Evolutionary conservation across 352 stramenopile species (phyloP).

Genomic region (Proteromonas lacertae): DNA sequence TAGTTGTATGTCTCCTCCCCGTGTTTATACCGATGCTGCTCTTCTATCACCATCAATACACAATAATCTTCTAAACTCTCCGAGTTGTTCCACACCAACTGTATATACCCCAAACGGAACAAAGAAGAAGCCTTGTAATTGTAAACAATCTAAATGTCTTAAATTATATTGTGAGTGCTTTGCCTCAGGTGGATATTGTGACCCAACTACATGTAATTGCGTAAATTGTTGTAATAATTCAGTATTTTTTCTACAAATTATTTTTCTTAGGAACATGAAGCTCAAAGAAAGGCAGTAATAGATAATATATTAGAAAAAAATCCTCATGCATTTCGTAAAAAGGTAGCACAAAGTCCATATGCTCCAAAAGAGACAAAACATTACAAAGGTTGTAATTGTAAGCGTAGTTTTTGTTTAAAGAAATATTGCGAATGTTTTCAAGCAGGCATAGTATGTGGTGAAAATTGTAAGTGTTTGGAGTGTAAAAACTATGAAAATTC

Average conservation of each 20-base stretch:
- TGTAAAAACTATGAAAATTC: constrained; percentile 8
- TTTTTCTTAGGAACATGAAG: background rate
- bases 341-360: background rate
- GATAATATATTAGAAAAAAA: background rate
- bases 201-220: constrained; percentile 2
- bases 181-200: constrained; percentile 2
- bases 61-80: no score
- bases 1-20: no score
- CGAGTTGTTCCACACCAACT: no score
- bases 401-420: constrained; percentile 10
- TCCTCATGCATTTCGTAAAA: constrained; percentile 1
- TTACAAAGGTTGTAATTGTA: constrained; percentile 9
- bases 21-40: no score
- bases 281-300: background rate
- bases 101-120: no score
- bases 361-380: constrained; percentile 1
- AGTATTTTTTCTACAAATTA: background rate
- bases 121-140: background rate
- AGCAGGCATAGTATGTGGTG: constrained; percentile 24
- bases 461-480: constrained; percentile 41
- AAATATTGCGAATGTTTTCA: constrained; percentile 14
- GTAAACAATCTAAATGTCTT: constrained; percentile 2
- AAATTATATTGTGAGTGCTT: constrained; percentile 6
- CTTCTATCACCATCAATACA: no score
- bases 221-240: constrained; percentile 1